Percentiles rank a stretch among this genome's conserved stretches.
These are phyloP conservation scores for Jatropha podagrica DNA, from an alignment of 441 rosid species.

Conservation along the genomic window DNA sequence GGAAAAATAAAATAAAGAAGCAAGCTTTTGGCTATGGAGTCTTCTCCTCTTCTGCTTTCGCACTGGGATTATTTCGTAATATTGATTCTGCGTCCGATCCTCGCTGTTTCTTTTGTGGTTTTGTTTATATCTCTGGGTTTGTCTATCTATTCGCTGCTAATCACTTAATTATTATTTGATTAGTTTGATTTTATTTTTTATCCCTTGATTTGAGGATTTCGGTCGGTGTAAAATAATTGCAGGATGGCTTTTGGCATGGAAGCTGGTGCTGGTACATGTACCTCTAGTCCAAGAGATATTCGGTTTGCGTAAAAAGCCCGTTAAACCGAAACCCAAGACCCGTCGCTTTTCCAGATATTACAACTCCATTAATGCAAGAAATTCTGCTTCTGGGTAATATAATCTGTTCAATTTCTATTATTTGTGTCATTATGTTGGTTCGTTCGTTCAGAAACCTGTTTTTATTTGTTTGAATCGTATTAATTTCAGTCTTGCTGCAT, in stretches of 20 bases:
- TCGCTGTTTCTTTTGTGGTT: conserved; percentile 55
- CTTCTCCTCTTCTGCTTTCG: conserved; percentile 12
- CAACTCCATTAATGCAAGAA: conserved; percentile 33
- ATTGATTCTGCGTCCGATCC: conserved; percentile 52
- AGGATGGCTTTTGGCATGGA: conserved; percentile 92
- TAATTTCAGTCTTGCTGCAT: background rate
- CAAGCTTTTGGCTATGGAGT: background rate
- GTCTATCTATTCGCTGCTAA: background rate
- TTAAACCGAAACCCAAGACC: conserved; percentile 46
- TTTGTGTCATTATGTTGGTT: background rate
- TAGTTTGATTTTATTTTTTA: background rate
- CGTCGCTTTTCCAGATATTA: conserved; percentile 56
- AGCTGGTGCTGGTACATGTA: conserved; percentile 75
- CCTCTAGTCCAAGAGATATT: conserved; percentile 83
- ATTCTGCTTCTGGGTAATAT: conserved; percentile 32
- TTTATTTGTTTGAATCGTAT: no score
- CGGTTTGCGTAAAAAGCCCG: conserved; percentile 55
- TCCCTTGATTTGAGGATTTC: background rate
- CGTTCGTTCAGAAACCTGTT: no score
- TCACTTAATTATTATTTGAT: background rate
- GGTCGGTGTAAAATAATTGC: conserved; percentile 3
- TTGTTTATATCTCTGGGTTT: conserved; percentile 56
- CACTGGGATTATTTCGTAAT: conserved; percentile 32
- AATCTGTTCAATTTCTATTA: background rate
- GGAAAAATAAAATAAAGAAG: background rate